Conservation (phyloP, 495 filamentous ascomycete species). For the Tuber brumale region DNA sequence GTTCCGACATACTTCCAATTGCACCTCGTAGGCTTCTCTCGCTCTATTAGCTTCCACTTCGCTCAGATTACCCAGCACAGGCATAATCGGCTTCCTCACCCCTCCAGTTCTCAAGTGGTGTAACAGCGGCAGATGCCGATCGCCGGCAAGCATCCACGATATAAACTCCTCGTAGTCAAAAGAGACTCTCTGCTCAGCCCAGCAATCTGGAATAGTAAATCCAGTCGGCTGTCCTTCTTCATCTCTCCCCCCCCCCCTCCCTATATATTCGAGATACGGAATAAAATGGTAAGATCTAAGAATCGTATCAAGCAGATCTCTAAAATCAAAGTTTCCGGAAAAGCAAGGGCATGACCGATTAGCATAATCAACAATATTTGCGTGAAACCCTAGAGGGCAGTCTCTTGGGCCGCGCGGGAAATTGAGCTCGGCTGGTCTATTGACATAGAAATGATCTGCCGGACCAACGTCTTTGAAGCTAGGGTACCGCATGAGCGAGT, state of each 20-base stretch:
- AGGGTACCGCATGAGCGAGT: conserved; percentile 13
- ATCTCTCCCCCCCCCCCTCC: neutral
- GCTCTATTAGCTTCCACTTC: neutral
- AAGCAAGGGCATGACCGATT: conserved; percentile 21
- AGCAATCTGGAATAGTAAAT: conserved; percentile 12
- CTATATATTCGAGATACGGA: neutral
- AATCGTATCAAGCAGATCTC: conserved; percentile 23
- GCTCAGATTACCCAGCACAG: neutral
- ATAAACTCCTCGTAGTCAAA: conserved; percentile 15
- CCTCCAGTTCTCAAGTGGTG: conserved; percentile 13
- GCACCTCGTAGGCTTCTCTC: conserved; percentile 17
- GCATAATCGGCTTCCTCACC: conserved; percentile 6
- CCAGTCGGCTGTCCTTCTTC: neutral
- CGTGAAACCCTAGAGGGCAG: conserved; percentile 24
- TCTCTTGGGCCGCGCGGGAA: conserved; percentile 10
- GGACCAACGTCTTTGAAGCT: conserved; percentile 30
- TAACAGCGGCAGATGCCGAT: conserved; percentile 26
- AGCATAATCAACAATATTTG: conserved; percentile 26
- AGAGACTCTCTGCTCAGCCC: conserved; percentile 13
- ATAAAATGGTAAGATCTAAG: conserved; percentile 27
- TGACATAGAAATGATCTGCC: conserved; percentile 11
- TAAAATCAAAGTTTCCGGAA: conserved; percentile 27
- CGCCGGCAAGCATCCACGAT: conserved; percentile 27
- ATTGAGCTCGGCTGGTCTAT: conserved; percentile 19
- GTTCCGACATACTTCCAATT: conserved; percentile 9